A percentile compares a stretch with the other conserved stretches of the same genome.
Evolutionary conservation across 345 rosid genomes (phyloP).

Genomic region (Arabis alpina): DNA sequence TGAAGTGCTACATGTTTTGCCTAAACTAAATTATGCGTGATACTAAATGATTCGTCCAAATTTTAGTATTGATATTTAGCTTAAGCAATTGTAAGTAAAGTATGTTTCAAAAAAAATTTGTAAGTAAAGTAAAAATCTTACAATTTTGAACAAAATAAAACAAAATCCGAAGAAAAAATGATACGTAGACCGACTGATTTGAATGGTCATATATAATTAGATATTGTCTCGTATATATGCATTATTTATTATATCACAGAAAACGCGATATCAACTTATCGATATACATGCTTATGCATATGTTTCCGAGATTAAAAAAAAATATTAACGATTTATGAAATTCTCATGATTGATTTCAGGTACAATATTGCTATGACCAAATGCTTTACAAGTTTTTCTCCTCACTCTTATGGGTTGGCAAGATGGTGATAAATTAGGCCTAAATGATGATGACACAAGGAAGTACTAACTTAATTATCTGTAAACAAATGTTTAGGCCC

Average conservation of each 20-base stretch:
- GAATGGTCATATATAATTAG: not conserved
- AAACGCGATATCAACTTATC: not conserved
- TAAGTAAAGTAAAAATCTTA: not conserved
- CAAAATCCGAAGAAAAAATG: not conserved
- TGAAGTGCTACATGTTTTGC: too few relatives aligned
- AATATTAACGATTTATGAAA: not conserved
- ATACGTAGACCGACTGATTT: not conserved
- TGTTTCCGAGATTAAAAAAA: not conserved
- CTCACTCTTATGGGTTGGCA: constrained; percentile 35
- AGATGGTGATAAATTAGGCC: constrained; percentile 38
- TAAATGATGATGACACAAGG: constrained; percentile 37
- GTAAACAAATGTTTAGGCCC: constrained; percentile 28
- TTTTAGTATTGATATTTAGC: not conserved
- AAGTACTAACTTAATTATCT: constrained; percentile 19
- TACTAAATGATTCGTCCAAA: too few relatives aligned
- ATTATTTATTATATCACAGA: not conserved
- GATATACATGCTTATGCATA: not conserved
- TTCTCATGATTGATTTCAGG: constrained; percentile 32
- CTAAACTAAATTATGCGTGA: too few relatives aligned
- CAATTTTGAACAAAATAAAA: not conserved
- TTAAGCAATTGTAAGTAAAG: not conserved
- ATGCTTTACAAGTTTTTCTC: constrained; percentile 18
- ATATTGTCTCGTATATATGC: not conserved
- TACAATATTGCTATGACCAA: constrained; percentile 15
- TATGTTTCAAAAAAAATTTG: too few relatives aligned